A percentile compares a stretch with the other conserved stretches of the same genome.
phyloP scores from a whole-genome alignment of 768 basidiomycete genomes.

The Phaffia australis region DNA sequence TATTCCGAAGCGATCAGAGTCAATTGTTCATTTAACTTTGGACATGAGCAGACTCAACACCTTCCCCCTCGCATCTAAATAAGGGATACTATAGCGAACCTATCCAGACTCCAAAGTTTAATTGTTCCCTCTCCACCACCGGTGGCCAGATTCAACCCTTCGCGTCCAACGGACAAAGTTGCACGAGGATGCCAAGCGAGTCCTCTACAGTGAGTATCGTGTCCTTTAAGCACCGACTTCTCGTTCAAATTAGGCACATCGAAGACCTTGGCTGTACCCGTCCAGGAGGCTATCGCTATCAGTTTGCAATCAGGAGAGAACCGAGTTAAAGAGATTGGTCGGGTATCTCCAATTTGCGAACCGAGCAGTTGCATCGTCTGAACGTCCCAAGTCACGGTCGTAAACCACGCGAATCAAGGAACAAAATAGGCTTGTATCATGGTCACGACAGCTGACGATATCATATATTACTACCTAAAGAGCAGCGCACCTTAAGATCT shows the following conservation, averaged over 20 bases:
- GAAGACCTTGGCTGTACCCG: constrained; percentile 89
- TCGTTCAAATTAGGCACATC: constrained; percentile 82
- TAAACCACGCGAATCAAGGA: not conserved
- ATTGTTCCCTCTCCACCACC: constrained; percentile 79
- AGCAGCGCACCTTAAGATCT: constrained; percentile 64
- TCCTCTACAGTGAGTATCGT: constrained; percentile 82
- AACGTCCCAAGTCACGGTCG: constrained; percentile 42
- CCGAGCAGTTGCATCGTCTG: constrained; percentile 56
- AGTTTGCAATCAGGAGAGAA: constrained; percentile 84
- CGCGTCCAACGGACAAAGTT: constrained; percentile 55
- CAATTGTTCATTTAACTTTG: not conserved
- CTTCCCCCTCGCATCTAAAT: no score
- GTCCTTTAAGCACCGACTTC: constrained; percentile 46
- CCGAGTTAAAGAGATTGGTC: constrained; percentile 84
- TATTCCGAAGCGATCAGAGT: constrained; percentile 3
- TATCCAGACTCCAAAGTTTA: constrained; percentile 77
- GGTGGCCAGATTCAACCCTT: constrained; percentile 71
- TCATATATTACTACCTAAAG: constrained; percentile 36
- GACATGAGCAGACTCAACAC: not conserved
- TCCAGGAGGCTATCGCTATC: constrained; percentile 91
- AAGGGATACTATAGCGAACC: constrained; percentile 44
- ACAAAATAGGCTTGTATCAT: constrained; percentile 41
- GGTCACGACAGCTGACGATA: no score
- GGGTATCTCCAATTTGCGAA: constrained; percentile 94
- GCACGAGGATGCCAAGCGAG: constrained; percentile 97